These are phyloP conservation scores for Solanum bulbocastanum DNA, from an alignment of 257 asterid species.

Conservation along the genomic window DNA sequence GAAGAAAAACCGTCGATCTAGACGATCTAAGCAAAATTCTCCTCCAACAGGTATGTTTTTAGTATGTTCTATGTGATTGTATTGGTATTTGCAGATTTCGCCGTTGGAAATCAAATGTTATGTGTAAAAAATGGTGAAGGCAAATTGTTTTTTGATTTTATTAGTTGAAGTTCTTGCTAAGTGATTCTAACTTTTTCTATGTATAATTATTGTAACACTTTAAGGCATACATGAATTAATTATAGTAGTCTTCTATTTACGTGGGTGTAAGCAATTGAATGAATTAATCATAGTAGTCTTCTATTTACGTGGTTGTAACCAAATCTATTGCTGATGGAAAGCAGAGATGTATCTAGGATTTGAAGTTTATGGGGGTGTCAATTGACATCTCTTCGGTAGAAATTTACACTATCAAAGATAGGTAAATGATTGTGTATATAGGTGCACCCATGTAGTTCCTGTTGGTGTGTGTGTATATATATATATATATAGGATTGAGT, in stretches of 20 bases:
- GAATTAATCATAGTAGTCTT: background rate
- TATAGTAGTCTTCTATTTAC: background rate
- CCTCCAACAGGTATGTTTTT: slow-evolving; percentile 14
- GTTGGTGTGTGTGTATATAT: too few relatives aligned
- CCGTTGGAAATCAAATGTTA: background rate
- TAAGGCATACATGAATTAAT: background rate
- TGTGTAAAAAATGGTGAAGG: background rate
- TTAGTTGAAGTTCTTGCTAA: background rate
- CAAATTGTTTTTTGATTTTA: background rate
- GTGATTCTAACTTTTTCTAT: background rate
- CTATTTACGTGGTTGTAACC: background rate
- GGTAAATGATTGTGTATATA: background rate
- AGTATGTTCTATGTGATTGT: background rate
- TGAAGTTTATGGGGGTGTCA: background rate
- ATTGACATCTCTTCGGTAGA: background rate
- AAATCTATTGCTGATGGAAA: background rate
- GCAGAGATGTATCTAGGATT: background rate
- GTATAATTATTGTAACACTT: background rate
- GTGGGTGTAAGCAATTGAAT: background rate
- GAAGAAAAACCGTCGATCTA: slow-evolving; percentile 46
- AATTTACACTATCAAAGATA: background rate
- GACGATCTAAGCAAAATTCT: slow-evolving; percentile 32
- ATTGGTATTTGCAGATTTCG: background rate
- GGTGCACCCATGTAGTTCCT: background rate
- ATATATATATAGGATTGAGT: background rate